Evolutionary conservation across 1,284 basidiomycete species (phyloP).

Genomic region (Volvariella volvacea): DNA sequence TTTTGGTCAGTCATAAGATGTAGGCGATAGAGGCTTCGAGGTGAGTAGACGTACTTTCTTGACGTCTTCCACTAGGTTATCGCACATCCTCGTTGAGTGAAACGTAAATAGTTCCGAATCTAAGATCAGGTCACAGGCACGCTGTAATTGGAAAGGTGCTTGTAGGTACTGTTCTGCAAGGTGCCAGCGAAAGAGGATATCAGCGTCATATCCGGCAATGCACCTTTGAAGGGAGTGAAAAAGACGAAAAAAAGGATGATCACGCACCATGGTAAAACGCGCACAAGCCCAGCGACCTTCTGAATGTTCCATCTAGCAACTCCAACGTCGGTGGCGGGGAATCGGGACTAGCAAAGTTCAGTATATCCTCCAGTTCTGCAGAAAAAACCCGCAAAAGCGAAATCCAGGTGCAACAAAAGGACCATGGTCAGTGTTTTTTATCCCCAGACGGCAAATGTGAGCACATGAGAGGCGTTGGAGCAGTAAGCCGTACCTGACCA

Average conservation of each 20-base stretch:
- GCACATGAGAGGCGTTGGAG: slow-evolving; percentile 5
- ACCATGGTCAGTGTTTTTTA: too few species aligned
- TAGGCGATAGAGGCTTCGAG: too few species aligned
- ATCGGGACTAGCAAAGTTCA: slow-evolving; percentile 46
- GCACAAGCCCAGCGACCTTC: slow-evolving; percentile 73
- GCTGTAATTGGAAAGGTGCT: slow-evolving; percentile 72
- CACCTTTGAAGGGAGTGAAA: slow-evolving; percentile 10
- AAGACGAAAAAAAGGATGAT: slow-evolving; percentile 1
- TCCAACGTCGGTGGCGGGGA: slow-evolving; percentile 57
- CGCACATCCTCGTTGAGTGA: slow-evolving; percentile 86
- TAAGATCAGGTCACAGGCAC: slow-evolving; percentile 70
- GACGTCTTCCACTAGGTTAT: slow-evolving; percentile 65
- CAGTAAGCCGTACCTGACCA: slow-evolving; percentile 64
- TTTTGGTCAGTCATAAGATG: slow-evolving; percentile 8
- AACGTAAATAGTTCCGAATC: slow-evolving; percentile 81
- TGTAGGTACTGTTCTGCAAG: slow-evolving; percentile 73
- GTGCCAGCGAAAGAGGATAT: neutral
- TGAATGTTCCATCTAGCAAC: slow-evolving; percentile 71
- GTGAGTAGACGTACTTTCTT: slow-evolving; percentile 44
- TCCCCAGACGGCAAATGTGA: neutral
- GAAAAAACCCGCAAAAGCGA: slow-evolving; percentile 6
- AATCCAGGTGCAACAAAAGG: too few species aligned
- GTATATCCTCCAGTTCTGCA: slow-evolving; percentile 80
- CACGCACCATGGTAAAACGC: slow-evolving; percentile 78
- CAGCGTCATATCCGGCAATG: neutral